Evolutionary conservation across 2,329 filamentous ascomycete genomes (phyloP), one percentile per base, ranked within the genome.

Genomic region (Apiospora aurea): DNA sequence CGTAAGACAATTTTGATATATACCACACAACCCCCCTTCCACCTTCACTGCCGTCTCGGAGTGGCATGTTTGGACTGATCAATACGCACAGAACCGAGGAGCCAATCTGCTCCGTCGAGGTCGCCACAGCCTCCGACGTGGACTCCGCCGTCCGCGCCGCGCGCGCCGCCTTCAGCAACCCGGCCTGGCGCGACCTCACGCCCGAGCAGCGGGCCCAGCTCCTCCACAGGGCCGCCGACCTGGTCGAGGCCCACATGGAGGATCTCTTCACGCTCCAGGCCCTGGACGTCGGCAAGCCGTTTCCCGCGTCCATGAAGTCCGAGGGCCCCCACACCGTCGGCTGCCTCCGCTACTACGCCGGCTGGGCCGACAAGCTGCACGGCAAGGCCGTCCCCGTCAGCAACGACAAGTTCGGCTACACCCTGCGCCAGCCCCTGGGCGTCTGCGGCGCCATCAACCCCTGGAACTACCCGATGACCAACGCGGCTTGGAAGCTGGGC

Each of bases 311-410:
- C 74, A 92, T 90, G 80, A 92, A 90, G 47, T 94, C 97, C 80
- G 87, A 97, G 64, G 85, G 82, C 71, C 88, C 89, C 43, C 80
- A 81, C 77, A 91, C 91, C 72, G 87, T 89, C 75, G 91, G 87
- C 79, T 92, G 89, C 84, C 83, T 98, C 79, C 91, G 95, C 83
- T 98, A 96, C 86, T 96, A 95, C 81, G 94, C 89, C 79, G 95
- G 95, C 74, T 97, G 93, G 92, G 93, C 94, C 78, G 95, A 97
- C 87, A 97, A 97, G 90, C 91, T 96, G 76, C 88, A 91, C 83
- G 94, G 95, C 83, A 94, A 95, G 87, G 94, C 94, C 72, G 91
- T 96, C 75, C 93, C 96, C 78, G 93, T 94, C 77, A 86, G 88
- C 78, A 88, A 90, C 73, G 91, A 93, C 76, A 94, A 92, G 83